Evolutionary conservation across 1,284 basidiomycete species (phyloP), one percentile per base, ranked within the genome.

Genomic region (Apiotrichum montevideense): DNA sequence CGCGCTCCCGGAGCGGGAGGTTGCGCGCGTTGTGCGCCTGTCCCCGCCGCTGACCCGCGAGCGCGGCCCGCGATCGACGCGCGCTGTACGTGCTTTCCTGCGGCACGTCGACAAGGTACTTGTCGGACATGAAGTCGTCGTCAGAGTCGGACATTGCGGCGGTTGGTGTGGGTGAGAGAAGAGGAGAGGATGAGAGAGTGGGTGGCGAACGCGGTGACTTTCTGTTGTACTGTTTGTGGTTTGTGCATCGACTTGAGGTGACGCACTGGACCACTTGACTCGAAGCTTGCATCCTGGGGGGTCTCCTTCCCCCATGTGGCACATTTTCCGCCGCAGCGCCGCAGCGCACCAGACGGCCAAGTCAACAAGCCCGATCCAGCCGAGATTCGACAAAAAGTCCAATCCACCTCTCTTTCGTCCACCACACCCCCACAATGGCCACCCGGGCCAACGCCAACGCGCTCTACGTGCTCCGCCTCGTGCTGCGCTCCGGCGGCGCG

Each of bases 61-160:
- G 62, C 6, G 52, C 35, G 2, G 63, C 54, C 4, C 56, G 51
- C 7, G 62, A 35, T 2, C 75, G 63, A 46, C 66, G 59, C 13
- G 66, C 65, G 13, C 60, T 56, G 61, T 76, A 74, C 1, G 67
- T 68, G 53, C 64, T 63, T 9, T 66, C 34, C 15, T 45, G 11
- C 14, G 56, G 48, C 4, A 34, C 33, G 2, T 73, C 70, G 35
- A 71, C 62, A 39, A 77, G 70, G 64, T 68, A 77, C 62, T 76
- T 77, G 68, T 77, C 75, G 14, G 74, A 76, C 75, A 77, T 77
- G 67, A 77, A 77, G 59, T 77, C 75, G 45, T 77, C 75, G 52
- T 77, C 75, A 0, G 72, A 74, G 65, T 74, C 73, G 39, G 73
- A 72, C 72, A 74, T 74, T 57, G 54, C 29, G 33, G 50, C 11